These are phyloP conservation scores for Suillus bovinus DNA, from an alignment of 768 basidiomycete genomes.

Conservation along the genomic window DNA sequence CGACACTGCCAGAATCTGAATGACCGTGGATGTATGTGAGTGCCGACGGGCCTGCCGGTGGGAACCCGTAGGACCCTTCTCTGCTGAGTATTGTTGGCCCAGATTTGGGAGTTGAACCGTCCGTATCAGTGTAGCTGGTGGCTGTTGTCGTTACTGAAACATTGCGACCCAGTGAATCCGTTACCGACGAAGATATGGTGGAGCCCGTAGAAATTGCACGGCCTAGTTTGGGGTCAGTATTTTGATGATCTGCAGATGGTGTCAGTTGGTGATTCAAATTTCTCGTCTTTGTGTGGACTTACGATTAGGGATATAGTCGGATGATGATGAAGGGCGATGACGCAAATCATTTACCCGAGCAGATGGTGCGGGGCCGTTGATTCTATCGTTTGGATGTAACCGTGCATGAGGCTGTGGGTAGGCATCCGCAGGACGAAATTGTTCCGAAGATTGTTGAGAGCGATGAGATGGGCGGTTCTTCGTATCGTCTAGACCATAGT, in stretches of 20 bases:
- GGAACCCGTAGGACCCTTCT: conserved; percentile 19
- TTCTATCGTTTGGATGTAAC: conserved; percentile 16
- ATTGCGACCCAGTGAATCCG: conserved; percentile 27
- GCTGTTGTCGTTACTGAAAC: conserved; percentile 27
- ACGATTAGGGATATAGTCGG: conserved; percentile 24
- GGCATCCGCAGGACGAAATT: conserved; percentile 21
- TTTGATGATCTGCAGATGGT: conserved; percentile 14
- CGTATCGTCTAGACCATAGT: not conserved
- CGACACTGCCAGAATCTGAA: conserved; percentile 20
- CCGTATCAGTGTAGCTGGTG: conserved; percentile 21
- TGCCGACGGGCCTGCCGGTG: conserved; percentile 27
- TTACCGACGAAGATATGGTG: conserved; percentile 27
- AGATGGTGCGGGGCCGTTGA: conserved; percentile 11
- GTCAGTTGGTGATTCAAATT: conserved; percentile 8
- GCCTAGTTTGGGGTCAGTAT: conserved; percentile 18
- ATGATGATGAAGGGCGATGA: conserved; percentile 19
- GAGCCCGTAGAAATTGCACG: conserved; percentile 32
- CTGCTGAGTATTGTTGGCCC: conserved; percentile 17
- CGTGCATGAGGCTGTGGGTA: conserved; percentile 16
- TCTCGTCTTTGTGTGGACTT: conserved; percentile 11
- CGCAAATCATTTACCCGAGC: conserved; percentile 23
- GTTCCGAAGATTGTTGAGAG: conserved; percentile 19
- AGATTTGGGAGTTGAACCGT: conserved; percentile 15
- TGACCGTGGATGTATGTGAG: conserved; percentile 16
- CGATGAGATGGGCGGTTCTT: conserved; percentile 22